A percentile compares a stretch with the other conserved stretches of the same genome.
Conservation (phyloP, 441 rosid species). For the Melastoma candidum region DNA sequence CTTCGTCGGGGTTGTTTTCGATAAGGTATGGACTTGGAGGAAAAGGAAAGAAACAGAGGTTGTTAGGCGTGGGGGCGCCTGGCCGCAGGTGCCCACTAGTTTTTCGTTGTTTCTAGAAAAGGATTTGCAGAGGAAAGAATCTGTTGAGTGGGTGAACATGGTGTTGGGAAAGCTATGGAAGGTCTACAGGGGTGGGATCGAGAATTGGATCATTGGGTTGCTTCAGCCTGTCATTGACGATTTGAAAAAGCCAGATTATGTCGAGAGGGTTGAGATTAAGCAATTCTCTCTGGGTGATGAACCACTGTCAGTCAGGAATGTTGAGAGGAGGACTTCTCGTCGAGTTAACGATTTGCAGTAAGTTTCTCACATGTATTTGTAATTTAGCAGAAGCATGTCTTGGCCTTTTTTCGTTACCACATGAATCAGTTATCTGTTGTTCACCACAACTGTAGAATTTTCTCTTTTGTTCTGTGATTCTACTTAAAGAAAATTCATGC, state of each 20-base stretch:
- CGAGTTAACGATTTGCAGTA: conserved; percentile 89
- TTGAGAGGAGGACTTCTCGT: conserved; percentile 90
- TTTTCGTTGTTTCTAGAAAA: conserved; percentile 68
- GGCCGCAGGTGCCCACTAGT: conserved; percentile 90
- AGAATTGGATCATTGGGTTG: conserved; percentile 84
- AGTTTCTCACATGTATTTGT: conserved; percentile 19
- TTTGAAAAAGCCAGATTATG: conserved; percentile 87
- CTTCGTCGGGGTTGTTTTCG: conserved; percentile 83
- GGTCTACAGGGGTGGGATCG: conserved; percentile 80
- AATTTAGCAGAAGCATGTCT: neutral
- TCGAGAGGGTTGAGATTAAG: conserved; percentile 80
- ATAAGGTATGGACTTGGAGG: conserved; percentile 71
- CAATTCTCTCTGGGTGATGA: conserved; percentile 94
- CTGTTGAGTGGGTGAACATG: conserved; percentile 99
- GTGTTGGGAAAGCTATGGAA: conserved; percentile 94
- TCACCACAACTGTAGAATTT: no score
- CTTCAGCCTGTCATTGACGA: conserved; percentile 93
- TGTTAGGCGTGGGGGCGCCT: conserved; percentile 26
- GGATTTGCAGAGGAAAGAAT: conserved; percentile 93
- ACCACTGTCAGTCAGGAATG: conserved; percentile 89
- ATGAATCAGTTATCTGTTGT: neutral
- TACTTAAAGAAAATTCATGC: no score
- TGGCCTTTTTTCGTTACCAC: neutral
- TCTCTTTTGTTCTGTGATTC: no score
- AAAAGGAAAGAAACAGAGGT: conserved; percentile 31